These are phyloP conservation scores for Emergomyces orientalis DNA, from an alignment of 2,329 filamentous ascomycete genomes.

Conservation along the genomic window DNA sequence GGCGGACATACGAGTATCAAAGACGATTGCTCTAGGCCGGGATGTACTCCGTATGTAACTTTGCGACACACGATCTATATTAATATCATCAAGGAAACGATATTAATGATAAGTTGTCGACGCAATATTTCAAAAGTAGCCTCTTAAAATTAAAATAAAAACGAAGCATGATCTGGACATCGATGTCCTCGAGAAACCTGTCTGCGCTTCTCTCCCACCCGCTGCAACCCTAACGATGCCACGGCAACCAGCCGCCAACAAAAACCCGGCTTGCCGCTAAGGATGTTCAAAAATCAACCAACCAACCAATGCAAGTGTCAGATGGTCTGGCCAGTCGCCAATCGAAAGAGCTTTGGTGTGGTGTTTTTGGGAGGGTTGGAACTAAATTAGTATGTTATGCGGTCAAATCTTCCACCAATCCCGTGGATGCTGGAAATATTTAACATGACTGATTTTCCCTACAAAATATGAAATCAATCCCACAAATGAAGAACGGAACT, in stretches of 20 bases:
- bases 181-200: background rate
- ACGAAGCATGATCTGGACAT: background rate
- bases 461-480: background rate
- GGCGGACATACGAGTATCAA: no score
- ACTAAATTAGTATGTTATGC: no score
- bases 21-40: background rate
- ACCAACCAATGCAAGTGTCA: background rate
- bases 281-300: background rate
- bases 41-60: background rate
- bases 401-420: no score
- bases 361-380: no score
- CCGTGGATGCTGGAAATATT: background rate
- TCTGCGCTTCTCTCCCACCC: background rate
- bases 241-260: slow-evolving; percentile 4
- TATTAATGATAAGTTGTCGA: background rate
- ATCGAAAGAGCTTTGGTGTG: no score
- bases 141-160: background rate
- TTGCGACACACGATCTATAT: background rate
- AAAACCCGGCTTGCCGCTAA: slow-evolving; percentile 18
- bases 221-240: slow-evolving; percentile 1
- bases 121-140: background rate
- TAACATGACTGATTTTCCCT: no score
- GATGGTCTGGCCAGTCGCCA: background rate
- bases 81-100: background rate
- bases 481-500: background rate